These are phyloP conservation scores for Penicillium arizonense DNA, from an alignment of 495 filamentous ascomycete genomes.

Conservation along the genomic window DNA sequence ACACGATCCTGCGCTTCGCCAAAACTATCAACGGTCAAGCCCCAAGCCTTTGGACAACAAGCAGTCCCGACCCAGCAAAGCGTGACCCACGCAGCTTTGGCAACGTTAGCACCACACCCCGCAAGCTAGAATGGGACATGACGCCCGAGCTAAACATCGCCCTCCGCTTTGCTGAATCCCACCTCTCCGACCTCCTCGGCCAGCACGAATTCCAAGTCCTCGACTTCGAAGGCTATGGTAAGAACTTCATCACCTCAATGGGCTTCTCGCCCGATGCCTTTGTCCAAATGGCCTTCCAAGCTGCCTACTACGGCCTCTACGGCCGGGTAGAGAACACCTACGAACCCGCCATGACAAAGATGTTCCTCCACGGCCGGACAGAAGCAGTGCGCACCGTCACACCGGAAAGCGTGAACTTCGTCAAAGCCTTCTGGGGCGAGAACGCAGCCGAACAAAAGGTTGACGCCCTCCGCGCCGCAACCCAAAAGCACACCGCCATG, in stretches of 20 bases:
- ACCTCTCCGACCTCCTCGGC: conserved; percentile 90
- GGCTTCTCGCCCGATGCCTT: conserved; percentile 97
- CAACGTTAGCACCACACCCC: conserved; percentile 89
- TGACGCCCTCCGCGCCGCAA: conserved; percentile 78
- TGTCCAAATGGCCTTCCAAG: conserved; percentile 99
- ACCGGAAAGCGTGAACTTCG: conserved; percentile 76
- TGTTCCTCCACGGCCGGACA: conserved; percentile 87
- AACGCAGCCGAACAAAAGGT: conserved; percentile 79
- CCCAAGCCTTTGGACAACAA: conserved; percentile 86
- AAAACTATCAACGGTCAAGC: conserved; percentile 94
- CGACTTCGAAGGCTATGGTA: conserved; percentile 86
- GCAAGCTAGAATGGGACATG: conserved; percentile 98
- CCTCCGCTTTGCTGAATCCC: conserved; percentile 90
- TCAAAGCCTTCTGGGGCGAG: conserved; percentile 93
- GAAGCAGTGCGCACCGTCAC: conserved; percentile 91
- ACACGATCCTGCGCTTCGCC: conserved; percentile 95
- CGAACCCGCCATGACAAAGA: conserved; percentile 97
- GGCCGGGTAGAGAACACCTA: conserved; percentile 92
- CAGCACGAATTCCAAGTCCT: conserved; percentile 95
- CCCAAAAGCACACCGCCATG: conserved; percentile 72
- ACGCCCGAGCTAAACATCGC: conserved; percentile 87
- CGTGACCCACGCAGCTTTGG: conserved; percentile 92
- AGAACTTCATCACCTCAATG: conserved; percentile 96
- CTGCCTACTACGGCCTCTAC: conserved; percentile 97
- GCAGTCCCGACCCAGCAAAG: conserved; percentile 88